These are phyloP conservation scores for Apiospora saccharicola DNA, from an alignment of 2,329 filamentous ascomycete genomes.

Conservation along the genomic window DNA sequence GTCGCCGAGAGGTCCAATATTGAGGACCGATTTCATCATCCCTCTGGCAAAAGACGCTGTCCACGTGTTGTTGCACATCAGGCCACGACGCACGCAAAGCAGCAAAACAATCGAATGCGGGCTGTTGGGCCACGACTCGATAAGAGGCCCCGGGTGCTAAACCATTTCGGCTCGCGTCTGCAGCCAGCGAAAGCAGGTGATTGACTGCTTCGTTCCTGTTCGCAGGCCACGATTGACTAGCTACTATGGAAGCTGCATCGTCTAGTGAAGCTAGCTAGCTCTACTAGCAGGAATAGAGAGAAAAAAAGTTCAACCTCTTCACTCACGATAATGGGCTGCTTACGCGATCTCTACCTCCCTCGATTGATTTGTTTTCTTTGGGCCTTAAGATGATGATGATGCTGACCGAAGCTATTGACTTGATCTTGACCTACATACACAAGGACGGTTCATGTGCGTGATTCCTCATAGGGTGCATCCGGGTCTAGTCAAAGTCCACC, in stretches of 20 bases:
- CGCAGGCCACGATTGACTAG: neutral
- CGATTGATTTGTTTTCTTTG: neutral
- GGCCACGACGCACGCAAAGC: constrained; percentile 17
- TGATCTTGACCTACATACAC: neutral
- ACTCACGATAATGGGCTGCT: neutral
- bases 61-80: constrained; percentile 22
- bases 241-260: constrained; percentile 6
- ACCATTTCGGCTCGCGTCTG: neutral
- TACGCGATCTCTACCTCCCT: neutral
- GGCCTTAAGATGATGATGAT: neutral
- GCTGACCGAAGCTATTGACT: neutral
- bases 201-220: constrained; percentile 10
- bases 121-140: constrained; percentile 21
- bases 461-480: neutral
- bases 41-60: neutral
- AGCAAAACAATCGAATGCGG: neutral
- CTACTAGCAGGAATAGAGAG: neutral
- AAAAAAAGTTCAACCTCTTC: neutral
- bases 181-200: constrained; percentile 10
- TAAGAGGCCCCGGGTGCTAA: constrained; percentile 2
- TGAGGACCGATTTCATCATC: constrained; percentile 22
- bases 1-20: constrained; percentile 13
- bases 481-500: neutral
- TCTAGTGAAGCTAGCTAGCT: constrained; percentile 14
- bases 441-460: constrained; percentile 12